These are phyloP conservation scores for Piper betle DNA, from an alignment of 164 flowering plant genomes.

Conservation along the genomic window DNA sequence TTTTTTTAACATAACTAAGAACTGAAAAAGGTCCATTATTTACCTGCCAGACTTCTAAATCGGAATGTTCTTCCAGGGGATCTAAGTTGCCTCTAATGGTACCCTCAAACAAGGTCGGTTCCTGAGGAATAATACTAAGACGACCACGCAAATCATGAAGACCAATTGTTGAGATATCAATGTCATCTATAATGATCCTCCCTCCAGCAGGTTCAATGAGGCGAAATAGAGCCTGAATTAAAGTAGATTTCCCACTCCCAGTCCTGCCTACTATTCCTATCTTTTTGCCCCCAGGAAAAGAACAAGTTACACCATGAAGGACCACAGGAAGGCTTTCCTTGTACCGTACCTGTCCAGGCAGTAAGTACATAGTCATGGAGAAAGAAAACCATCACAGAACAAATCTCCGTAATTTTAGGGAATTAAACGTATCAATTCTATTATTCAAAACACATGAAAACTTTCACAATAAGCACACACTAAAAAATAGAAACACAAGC, in stretches of 20 bases:
- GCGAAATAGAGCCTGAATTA: slow-evolving; percentile 86
- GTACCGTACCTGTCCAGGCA: slow-evolving; percentile 64
- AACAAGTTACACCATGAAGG: slow-evolving; percentile 69
- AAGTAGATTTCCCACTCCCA: slow-evolving; percentile 94
- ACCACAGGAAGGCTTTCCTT: slow-evolving; percentile 90
- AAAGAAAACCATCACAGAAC: not conserved
- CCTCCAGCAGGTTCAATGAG: slow-evolving; percentile 79
- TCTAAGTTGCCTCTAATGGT: slow-evolving; percentile 85
- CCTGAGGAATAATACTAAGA: slow-evolving; percentile 91
- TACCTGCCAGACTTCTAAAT: slow-evolving; percentile 88
- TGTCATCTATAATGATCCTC: slow-evolving; percentile 68
- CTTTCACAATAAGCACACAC: not conserved
- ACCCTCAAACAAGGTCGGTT: slow-evolving; percentile 88
- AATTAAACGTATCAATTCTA: no score
- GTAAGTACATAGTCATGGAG: slow-evolving; percentile 2
- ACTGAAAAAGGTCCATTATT: not conserved
- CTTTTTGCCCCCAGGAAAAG: slow-evolving; percentile 84
- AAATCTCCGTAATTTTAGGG: not conserved
- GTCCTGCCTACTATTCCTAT: slow-evolving; percentile 97
- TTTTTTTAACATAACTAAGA: not conserved
- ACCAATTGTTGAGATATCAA: slow-evolving; percentile 77
- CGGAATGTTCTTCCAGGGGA: slow-evolving; percentile 86
- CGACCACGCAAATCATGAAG: slow-evolving; percentile 89
- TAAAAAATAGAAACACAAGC: not conserved
- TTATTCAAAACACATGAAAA: no score